Evolutionary conservation across 2,329 filamentous ascomycete species (phyloP).

Genomic region (Verticillium albo-atrum): DNA sequence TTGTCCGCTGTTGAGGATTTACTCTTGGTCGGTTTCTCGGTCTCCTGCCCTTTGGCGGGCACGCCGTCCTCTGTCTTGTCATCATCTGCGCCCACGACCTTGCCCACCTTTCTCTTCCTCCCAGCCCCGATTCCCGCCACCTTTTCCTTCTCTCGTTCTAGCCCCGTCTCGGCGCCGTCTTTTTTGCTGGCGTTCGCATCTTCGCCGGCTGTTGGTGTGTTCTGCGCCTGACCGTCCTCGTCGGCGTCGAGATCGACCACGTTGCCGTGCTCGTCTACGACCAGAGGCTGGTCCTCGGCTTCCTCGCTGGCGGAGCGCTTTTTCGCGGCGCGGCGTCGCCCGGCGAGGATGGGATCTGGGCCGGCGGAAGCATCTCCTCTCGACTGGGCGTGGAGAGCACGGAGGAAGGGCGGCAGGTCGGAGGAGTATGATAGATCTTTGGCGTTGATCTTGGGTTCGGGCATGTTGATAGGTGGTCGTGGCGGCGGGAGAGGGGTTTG

Average conservation of each 20-base stretch:
- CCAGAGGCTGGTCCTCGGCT: conserved; percentile 71
- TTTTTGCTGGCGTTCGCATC: conserved; percentile 12
- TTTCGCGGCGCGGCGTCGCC: conserved; percentile 43
- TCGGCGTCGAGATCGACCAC: conserved; percentile 48
- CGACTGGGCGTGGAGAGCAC: conserved; percentile 49
- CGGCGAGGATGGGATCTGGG: conserved; percentile 48
- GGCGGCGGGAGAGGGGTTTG: conserved; percentile 1
- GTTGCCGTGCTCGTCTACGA: conserved; percentile 70
- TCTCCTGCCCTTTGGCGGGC: conserved; percentile 2
- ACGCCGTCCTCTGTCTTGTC: background rate
- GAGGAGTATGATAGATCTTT: conserved; percentile 66
- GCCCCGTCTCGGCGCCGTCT: conserved; percentile 7
- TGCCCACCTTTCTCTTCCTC: conserved; percentile 53
- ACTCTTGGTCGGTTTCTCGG: conserved; percentile 2
- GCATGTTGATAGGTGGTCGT: conserved; percentile 28
- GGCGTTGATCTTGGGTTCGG: conserved; percentile 57
- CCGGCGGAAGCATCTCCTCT: conserved; percentile 40
- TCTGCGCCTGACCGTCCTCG: conserved; percentile 19
- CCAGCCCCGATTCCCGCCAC: conserved; percentile 36
- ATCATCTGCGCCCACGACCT: conserved; percentile 35
- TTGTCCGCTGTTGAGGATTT: conserved; percentile 4
- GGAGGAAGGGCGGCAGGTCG: conserved; percentile 57
- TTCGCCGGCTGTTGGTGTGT: conserved; percentile 19
- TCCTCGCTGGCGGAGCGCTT: conserved; percentile 61
- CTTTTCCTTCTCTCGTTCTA: conserved; percentile 24